Conservation (phyloP, 805 yeast species). For the Zygosaccharomyces kombuchaensis region DNA sequence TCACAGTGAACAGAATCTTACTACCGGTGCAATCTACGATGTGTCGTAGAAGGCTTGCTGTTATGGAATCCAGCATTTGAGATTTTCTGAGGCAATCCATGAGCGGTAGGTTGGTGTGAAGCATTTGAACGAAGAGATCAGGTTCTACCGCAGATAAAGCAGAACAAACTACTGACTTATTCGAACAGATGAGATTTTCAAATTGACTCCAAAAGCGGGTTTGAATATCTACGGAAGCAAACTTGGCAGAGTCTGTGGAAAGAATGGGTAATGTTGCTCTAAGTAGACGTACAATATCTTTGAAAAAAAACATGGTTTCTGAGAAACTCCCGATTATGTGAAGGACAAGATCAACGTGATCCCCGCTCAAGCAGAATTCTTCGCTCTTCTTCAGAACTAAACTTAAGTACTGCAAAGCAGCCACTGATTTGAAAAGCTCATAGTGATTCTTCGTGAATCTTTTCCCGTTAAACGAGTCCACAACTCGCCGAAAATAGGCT, state of each 20-base stretch:
- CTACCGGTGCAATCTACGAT: conserved; percentile 4
- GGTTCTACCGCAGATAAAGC: conserved; percentile 18
- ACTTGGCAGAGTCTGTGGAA: background rate
- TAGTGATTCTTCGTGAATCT: background rate
- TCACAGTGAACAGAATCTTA: conserved; percentile 2
- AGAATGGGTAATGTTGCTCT: background rate
- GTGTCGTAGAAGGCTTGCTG: background rate
- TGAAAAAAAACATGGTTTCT: conserved; percentile 8
- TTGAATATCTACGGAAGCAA: conserved; percentile 3
- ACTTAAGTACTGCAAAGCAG: conserved; percentile 21
- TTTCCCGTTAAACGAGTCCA: background rate
- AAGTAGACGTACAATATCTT: conserved; percentile 3
- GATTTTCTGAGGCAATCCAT: conserved; percentile 21
- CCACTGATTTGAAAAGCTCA: conserved; percentile 21
- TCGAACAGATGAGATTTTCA: conserved; percentile 16
- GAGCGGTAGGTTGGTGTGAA: conserved; percentile 2
- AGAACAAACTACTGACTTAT: conserved; percentile 18
- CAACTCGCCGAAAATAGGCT: background rate
- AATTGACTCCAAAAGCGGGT: conserved; percentile 10
- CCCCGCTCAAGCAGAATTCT: conserved; percentile 1
- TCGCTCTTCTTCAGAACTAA: conserved; percentile 5
- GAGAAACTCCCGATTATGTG: conserved; percentile 19
- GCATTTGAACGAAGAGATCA: conserved; percentile 7
- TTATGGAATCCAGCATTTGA: conserved; percentile 14
- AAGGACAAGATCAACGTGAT: conserved; percentile 18